Percentiles rank a stretch among this genome's conserved stretches.
Evolutionary conservation across 176 grass and related monocot species (phyloP).

Genomic region (Aegilops tauschii): DNA sequence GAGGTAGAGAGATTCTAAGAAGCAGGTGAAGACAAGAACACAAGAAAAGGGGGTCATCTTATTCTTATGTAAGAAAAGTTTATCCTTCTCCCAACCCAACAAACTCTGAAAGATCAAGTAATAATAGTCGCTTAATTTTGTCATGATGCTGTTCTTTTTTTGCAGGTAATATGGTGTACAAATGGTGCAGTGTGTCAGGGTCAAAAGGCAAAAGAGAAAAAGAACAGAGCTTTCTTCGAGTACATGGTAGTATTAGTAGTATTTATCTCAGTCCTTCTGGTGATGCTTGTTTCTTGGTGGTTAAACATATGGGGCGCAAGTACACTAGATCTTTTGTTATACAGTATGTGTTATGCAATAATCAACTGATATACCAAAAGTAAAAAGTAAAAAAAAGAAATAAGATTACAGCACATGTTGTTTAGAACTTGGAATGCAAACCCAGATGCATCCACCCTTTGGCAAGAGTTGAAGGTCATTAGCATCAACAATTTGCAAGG

Average conservation of each 20-base stretch:
- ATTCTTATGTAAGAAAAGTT: not conserved
- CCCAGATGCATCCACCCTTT: not conserved
- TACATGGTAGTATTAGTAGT: not conserved
- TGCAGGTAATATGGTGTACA: not conserved
- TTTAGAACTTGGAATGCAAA: not conserved
- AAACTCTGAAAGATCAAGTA: not conserved
- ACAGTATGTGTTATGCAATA: not conserved
- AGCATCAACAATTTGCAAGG: not conserved
- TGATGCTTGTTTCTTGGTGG: not conserved
- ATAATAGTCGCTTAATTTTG: conserved; percentile 20
- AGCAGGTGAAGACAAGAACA: conserved; percentile 18
- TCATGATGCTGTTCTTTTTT: conserved; percentile 33
- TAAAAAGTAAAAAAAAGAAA: conserved; percentile 8
- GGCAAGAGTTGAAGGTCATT: not conserved
- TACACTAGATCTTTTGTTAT: not conserved
- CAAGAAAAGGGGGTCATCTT: not conserved
- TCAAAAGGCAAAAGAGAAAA: not conserved
- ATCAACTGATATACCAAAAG: not conserved
- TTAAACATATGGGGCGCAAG: conserved; percentile 9
- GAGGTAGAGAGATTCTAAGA: conserved; percentile 22
- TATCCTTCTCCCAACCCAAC: conserved; percentile 7
- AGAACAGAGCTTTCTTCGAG: not conserved
- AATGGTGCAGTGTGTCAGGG: conserved; percentile 17
- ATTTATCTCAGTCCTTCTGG: not conserved
- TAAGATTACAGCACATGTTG: conserved; percentile 10